Evolutionary conservation across 2,329 filamentous ascomycete species (phyloP), one percentile per base, ranked within the genome.

Genomic region (Cladophialophora immunda): DNA sequence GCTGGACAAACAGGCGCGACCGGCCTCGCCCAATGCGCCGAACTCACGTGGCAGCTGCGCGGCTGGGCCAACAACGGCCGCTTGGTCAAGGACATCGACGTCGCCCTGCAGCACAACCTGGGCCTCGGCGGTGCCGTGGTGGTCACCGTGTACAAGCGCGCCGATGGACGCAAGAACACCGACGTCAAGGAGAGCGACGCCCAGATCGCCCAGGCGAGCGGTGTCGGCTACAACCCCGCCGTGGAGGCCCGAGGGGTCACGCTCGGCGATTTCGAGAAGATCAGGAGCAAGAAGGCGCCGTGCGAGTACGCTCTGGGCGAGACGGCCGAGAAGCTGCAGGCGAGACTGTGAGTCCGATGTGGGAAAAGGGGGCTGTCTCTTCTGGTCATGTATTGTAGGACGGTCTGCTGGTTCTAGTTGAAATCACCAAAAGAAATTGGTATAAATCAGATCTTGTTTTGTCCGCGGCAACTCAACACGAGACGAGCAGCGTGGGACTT

Each of bases 11-110:
- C 8, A 50, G 45, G 45, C 36, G 94, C 94, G 0, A 97, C 93
- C 0, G 94, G 95, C 15, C 86, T 98, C 61, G 95, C 94, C 13
- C 94, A 98, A 81, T 97, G 94, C 77, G 92, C 94, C 2, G 94
- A 98, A 81, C 84, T 98, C n/a, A 92, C 96, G 30, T 98, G 94
- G 94, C 94, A 98, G 76, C 83, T 98, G 74, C 87, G 94, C 70
- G 94, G 94, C 8, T 98, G 94, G 94, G 94, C 94, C 17, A 97
- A 95, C 80, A 97, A 97, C 83, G 71, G 71, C 53, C 86, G 94
- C 38, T 82, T 88, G 15, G 85, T 91, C 0, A 82, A 86, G 25
- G 84, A 85, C 64, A 94, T 93, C 0, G 87, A 82, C 69, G 88
- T 88, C 64, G 92, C 91, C 62, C 82, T 98, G 71, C 94, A 97